Conservation (phyloP, 108 stramenopile genomes). For the Chaetoceros tenuissimus region DNA sequence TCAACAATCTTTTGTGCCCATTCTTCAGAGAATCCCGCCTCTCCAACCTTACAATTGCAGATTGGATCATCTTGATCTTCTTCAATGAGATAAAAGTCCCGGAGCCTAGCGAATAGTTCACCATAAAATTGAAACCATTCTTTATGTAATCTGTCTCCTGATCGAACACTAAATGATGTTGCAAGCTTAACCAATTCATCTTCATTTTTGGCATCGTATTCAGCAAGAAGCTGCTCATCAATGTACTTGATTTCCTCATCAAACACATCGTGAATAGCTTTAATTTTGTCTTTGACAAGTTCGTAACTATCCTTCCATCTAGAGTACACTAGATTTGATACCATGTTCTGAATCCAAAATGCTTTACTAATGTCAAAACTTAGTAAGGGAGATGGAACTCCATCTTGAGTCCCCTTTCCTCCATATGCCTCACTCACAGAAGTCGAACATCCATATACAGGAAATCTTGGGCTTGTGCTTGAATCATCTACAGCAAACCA, state of each 20-base stretch:
- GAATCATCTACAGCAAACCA: conserved; percentile 50
- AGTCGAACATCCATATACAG: conserved; percentile 40
- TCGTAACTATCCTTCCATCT: conserved; percentile 53
- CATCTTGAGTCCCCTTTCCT: conserved; percentile 49
- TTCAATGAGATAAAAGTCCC: conserved; percentile 46
- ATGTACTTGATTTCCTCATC: conserved; percentile 9
- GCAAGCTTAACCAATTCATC: conserved; percentile 26
- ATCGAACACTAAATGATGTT: conserved; percentile 23
- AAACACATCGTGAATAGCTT: conserved; percentile 18
- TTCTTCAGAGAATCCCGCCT: conserved; percentile 27
- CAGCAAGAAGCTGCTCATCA: conserved; percentile 19
- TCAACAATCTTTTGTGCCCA: conserved; percentile 35
- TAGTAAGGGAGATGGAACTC: conserved; percentile 33
- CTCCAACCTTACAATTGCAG: conserved; percentile 33
- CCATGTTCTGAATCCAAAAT: conserved; percentile 71
- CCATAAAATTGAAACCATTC: conserved; percentile 52
- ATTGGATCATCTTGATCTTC: conserved; percentile 17
- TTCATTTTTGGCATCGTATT: conserved; percentile 13
- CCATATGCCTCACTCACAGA: conserved; percentile 30
- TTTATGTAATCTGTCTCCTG: conserved; percentile 28
- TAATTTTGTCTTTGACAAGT: conserved; percentile 28
- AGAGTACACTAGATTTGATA: conserved; percentile 49
- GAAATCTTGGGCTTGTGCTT: conserved; percentile 44
- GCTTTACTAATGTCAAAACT: conserved; percentile 53
- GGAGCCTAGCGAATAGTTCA: conserved; percentile 51